phyloP scores from a whole-genome alignment of 1,139 yeast genomes.

The Candida sanyaensis region DNA sequence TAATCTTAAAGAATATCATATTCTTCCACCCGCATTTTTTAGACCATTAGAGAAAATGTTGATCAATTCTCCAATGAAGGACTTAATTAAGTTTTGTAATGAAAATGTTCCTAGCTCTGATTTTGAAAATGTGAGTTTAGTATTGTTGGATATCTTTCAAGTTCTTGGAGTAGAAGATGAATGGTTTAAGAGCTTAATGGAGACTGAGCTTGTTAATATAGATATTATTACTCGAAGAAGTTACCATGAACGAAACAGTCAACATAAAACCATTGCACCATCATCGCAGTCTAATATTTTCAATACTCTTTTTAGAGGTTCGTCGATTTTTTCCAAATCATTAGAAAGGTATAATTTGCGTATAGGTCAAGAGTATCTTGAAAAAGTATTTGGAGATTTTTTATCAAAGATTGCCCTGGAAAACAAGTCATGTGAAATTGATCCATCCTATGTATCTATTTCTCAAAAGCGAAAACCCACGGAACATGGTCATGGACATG shows the following conservation, averaged over 20 bases:
- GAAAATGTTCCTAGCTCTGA: conserved; percentile 45
- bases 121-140: conserved; percentile 54
- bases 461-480: conserved; percentile 37
- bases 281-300: conserved; percentile 48
- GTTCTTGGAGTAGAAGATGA: conserved; percentile 60
- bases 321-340: conserved; percentile 77
- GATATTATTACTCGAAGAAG: conserved; percentile 48
- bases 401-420: conserved; percentile 55
- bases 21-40: conserved; percentile 60
- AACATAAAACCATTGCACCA: conserved; percentile 12
- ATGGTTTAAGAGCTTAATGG: conserved; percentile 72
- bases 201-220: conserved; percentile 57
- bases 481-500: conserved; percentile 18
- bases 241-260: conserved; percentile 28
- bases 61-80: conserved; percentile 50
- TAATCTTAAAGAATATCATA: conserved; percentile 54
- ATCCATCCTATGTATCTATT: conserved; percentile 56
- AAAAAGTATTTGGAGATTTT: conserved; percentile 69
- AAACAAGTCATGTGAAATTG: conserved; percentile 70
- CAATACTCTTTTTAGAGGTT: conserved; percentile 83
- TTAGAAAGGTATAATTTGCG: conserved; percentile 76
- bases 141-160: conserved; percentile 67
- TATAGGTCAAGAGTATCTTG: conserved; percentile 78
- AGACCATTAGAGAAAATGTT: conserved; percentile 62
- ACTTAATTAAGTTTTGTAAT: conserved; percentile 49